Evolutionary conservation across 75 land plant genomes (phyloP), one percentile per base, ranked within the genome.

Genomic region (Azolla pinnata): DNA sequence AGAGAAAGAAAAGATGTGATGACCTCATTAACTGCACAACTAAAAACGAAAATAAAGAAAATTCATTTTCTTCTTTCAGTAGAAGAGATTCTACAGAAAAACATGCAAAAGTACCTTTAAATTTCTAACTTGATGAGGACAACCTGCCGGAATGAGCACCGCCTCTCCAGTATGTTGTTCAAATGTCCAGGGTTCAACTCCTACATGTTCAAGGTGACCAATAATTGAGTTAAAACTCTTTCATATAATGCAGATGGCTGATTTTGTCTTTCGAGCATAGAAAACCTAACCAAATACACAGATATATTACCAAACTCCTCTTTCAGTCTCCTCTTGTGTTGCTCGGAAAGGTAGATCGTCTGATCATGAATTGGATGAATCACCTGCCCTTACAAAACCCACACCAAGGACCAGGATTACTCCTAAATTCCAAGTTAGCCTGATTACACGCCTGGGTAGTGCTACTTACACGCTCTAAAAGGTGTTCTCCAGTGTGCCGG

Each of bases 111-210:
- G 56, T 64, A 90, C 97, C 86, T 85, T 82, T 47, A 91, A 75
- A 60, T 91, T 84, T 48, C 82, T 75, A 14, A 75, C 73, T 74
- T 93, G 98, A 63, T 79, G 88, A 44, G 99, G 84, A 66, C 98
- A 92, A 54, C 97, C 97, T 55, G 97, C 95, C 50, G 97, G 97
- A 56, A 92, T 69, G 38, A 88, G 85, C 17, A 93, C 81, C 17
- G 98, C 98, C 52, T 93, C 79, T 38, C 87, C 85, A 44, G 78
- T 29, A 65, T 83, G 75, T 62, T 93, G 98, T 56, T 93, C 77
- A 51, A 93, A 83, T 50, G 85, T 77, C 98, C 98, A 93, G 17
- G 98, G 80, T 66, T 85, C 90, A 14, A 93, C 63, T 54, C 75
- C 98, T 93, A 68, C 62, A 59, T n/a, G n/a, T n/a, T n/a, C n/a